Evolutionary conservation across 768 basidiomycete species (phyloP).

Genomic region (Coprinellus aureogranulatus): DNA sequence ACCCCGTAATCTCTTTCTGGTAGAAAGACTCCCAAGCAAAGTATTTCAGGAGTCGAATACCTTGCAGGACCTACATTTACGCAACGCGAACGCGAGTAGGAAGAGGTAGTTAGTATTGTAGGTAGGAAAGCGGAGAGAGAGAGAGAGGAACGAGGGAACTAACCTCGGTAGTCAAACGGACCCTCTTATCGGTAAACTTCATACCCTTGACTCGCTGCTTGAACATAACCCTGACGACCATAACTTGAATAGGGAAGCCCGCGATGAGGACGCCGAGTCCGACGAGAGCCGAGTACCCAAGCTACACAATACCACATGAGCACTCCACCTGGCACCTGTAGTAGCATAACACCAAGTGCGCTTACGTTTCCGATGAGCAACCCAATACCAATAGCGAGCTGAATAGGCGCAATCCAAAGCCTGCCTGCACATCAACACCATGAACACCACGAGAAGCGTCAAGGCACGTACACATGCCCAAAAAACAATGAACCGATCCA

Average conservation of each 20-base stretch:
- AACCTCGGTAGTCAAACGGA: conserved; percentile 66
- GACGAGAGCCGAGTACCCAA: conserved; percentile 70
- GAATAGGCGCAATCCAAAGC: conserved; percentile 43
- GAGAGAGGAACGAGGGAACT: background rate
- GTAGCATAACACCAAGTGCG: conserved; percentile 13
- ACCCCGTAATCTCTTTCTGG: conserved; percentile 35
- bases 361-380: conserved; percentile 61
- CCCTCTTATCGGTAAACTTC: conserved; percentile 64
- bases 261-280: conserved; percentile 53
- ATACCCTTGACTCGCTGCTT: conserved; percentile 53
- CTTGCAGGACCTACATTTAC: conserved; percentile 49
- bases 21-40: conserved; percentile 62
- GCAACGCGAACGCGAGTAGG: background rate
- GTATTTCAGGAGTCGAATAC: conserved; percentile 63
- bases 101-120: background rate
- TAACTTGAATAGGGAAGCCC: conserved; percentile 56
- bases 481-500: conserved; percentile 44
- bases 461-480: conserved; percentile 40
- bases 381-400: conserved; percentile 57
- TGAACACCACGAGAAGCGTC: background rate
- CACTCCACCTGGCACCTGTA: background rate
- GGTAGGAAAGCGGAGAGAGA: background rate
- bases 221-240: conserved; percentile 55
- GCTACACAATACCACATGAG: conserved; percentile 25
- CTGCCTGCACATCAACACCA: conserved; percentile 24